Evolutionary conservation across 75 land plant species (phyloP), one percentile per base, ranked within the genome.

Genomic region (Pinus albicaulis): DNA sequence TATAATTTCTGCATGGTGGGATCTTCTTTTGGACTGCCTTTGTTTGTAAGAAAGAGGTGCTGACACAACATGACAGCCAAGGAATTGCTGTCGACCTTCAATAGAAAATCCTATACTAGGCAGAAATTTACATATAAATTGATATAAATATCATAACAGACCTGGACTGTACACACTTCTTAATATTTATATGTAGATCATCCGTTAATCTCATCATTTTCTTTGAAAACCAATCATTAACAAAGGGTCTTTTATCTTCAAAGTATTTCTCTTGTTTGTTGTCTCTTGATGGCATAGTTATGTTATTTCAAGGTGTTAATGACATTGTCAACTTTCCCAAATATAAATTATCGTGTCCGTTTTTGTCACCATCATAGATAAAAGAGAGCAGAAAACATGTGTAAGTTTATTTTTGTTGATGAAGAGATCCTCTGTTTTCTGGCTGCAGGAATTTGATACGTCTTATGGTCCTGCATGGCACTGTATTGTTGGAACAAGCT

Each of bases 401-500:
- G 53, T 3, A 48, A 48, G 53, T 48, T 48, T 48, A 31, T 48
- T 48, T 48, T 48, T 48, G 53, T 48, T 48, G 13, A 48, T 48
- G 53, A 12, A 48, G 53, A 48, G 53, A 48, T 48, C 12, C 53
- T 48, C 12, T 48, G 8, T 48, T 48, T 10, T 48, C 53, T 48
- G 12, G 11, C 53, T 81, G 55, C 92, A 95, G 98, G 94, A 95
- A 82, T 95, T 95, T 81, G 98, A 95, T 80, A 82, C 86, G n/a
- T 52, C 84, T 44, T 95, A 89, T 76, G 98, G 98, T 22, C 98
- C 97, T 25, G 98, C 94, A 41, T 95, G 98, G 98, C 98, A 95
- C 62, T 95, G 98, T 84, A 92, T 95, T 61, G 93, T 94, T 12
- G 98, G 98, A 38, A 91, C 90, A 24, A 93, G 96, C 84, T 95